These are phyloP conservation scores for Phytomonas sp. DNA, from an alignment of 208 protist genomes.

Conservation along the genomic window DNA sequence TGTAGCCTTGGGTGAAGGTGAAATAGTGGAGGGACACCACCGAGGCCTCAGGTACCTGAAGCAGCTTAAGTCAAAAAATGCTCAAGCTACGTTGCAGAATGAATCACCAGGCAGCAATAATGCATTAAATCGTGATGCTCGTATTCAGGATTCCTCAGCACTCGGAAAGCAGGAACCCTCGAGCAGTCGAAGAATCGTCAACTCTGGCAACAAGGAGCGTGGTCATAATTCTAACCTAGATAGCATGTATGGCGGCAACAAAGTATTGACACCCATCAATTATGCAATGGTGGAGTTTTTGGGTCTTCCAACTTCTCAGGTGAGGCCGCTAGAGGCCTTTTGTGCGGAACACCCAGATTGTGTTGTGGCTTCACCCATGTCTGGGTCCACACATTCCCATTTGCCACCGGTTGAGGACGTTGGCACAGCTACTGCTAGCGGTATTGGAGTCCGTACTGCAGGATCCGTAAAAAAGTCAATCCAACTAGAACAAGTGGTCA, in stretches of 20 bases:
- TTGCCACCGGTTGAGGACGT: slow-evolving; percentile 20
- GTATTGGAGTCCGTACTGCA: not conserved
- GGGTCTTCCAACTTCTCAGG: slow-evolving; percentile 35
- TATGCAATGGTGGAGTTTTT: slow-evolving; percentile 29
- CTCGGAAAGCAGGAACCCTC: slow-evolving; percentile 28
- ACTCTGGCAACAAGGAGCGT: slow-evolving; percentile 10
- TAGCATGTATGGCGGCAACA: not conserved
- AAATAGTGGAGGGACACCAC: slow-evolving; percentile 38
- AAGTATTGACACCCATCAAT: not conserved
- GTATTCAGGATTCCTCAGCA: slow-evolving; percentile 21
- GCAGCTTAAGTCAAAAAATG: slow-evolving; percentile 37
- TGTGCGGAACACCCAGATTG: slow-evolving; percentile 40
- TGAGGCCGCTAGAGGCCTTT: slow-evolving; percentile 51
- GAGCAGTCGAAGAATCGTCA: not conserved
- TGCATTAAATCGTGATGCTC: slow-evolving; percentile 18
- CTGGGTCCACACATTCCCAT: slow-evolving; percentile 17
- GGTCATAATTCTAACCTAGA: slow-evolving; percentile 17
- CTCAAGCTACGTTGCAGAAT: not conserved
- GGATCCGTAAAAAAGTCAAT: slow-evolving; percentile 2
- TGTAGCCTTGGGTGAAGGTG: slow-evolving; percentile 20
- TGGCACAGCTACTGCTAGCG: not conserved
- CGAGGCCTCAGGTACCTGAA: slow-evolving; percentile 64
- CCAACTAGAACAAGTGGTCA: not conserved
- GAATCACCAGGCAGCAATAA: not conserved
- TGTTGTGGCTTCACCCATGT: slow-evolving; percentile 14